Evolutionary conservation across 805 yeast genomes (phyloP).

Genomic region (Metschnikowia lochheadii): DNA sequence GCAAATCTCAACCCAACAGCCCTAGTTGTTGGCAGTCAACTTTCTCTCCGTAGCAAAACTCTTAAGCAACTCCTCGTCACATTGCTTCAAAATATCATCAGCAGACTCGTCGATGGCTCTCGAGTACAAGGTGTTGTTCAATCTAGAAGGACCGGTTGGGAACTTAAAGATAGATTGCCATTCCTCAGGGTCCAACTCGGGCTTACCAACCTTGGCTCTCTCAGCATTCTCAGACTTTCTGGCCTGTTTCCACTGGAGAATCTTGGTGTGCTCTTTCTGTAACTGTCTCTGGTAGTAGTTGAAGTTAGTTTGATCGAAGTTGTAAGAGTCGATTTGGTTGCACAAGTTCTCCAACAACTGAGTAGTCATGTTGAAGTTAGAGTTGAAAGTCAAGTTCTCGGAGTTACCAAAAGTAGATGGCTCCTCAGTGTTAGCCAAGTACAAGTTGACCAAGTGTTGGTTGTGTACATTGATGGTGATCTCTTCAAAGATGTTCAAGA

Average conservation of each 20-base stretch:
- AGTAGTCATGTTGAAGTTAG: slow-evolving; percentile 42
- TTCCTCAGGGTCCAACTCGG: slow-evolving; percentile 52
- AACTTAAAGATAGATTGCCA: slow-evolving; percentile 65
- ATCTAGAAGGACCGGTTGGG: slow-evolving; percentile 72
- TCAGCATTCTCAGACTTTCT: slow-evolving; percentile 61
- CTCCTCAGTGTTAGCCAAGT: slow-evolving; percentile 32
- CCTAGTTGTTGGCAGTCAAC: slow-evolving; percentile 28
- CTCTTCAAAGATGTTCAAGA: slow-evolving; percentile 67
- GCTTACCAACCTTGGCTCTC: slow-evolving; percentile 55
- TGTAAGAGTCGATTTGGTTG: slow-evolving; percentile 68
- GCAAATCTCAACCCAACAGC: slow-evolving; percentile 7
- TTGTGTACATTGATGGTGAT: slow-evolving; percentile 62
- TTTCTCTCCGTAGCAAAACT: slow-evolving; percentile 56
- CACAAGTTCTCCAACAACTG: slow-evolving; percentile 58
- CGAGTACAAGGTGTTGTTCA: slow-evolving; percentile 64
- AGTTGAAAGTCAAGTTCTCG: slow-evolving; percentile 38
- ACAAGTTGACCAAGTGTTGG: slow-evolving; percentile 60
- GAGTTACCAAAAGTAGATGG: slow-evolving; percentile 23
- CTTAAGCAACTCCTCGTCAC: slow-evolving; percentile 63
- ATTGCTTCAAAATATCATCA: slow-evolving; percentile 64
- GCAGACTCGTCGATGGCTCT: slow-evolving; percentile 69
- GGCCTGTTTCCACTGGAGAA: slow-evolving; percentile 71
- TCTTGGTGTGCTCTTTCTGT: slow-evolving; percentile 64
- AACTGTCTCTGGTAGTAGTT: slow-evolving; percentile 77
- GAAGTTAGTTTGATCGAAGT: slow-evolving; percentile 74